Evolutionary conservation across 176 grass and related monocot species (phyloP).

Genomic region (Tillandsia leiboldiana): DNA sequence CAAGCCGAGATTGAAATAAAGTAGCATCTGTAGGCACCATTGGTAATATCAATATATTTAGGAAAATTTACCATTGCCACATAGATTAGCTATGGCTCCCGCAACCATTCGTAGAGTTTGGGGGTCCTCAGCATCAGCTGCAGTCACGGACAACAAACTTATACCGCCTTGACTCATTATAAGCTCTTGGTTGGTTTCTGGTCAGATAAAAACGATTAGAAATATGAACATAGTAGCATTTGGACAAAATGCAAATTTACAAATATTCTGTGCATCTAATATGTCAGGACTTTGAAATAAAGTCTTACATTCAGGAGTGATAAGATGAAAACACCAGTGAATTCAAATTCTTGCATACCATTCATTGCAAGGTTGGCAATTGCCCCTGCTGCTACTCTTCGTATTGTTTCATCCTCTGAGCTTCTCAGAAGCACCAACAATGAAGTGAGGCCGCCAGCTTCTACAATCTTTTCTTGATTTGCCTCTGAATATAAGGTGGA

Average conservation of each 20-base stretch:
- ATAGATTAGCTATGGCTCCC: conserved; percentile 97
- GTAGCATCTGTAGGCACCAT: conserved; percentile 6
- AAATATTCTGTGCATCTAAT: background rate
- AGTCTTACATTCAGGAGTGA: background rate
- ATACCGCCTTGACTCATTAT: conserved; percentile 95
- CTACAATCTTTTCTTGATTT: conserved; percentile 99
- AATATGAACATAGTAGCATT: background rate
- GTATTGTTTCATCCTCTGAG: conserved; percentile 93
- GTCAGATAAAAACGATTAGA: conserved; percentile 22
- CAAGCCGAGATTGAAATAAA: background rate
- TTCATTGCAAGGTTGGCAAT: conserved; percentile 99
- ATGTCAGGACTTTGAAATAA: background rate
- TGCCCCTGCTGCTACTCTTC: conserved; percentile 91
- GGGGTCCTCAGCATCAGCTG: conserved; percentile 90
- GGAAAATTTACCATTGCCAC: conserved; percentile 77
- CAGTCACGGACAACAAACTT: conserved; percentile 82
- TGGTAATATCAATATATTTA: background rate
- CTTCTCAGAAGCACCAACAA: conserved; percentile 81
- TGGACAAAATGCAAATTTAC: background rate
- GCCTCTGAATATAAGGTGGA: conserved; percentile 47
- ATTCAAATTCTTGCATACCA: conserved; percentile 37
- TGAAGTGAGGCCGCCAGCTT: conserved; percentile 91
- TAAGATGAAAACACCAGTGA: conserved; percentile 18
- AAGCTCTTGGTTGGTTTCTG: conserved; percentile 99
- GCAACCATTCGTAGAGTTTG: conserved; percentile 99